These are phyloP conservation scores for Pseudocercospora eumusae DNA, from an alignment of 2,329 filamentous ascomycete genomes.

Conservation along the genomic window DNA sequence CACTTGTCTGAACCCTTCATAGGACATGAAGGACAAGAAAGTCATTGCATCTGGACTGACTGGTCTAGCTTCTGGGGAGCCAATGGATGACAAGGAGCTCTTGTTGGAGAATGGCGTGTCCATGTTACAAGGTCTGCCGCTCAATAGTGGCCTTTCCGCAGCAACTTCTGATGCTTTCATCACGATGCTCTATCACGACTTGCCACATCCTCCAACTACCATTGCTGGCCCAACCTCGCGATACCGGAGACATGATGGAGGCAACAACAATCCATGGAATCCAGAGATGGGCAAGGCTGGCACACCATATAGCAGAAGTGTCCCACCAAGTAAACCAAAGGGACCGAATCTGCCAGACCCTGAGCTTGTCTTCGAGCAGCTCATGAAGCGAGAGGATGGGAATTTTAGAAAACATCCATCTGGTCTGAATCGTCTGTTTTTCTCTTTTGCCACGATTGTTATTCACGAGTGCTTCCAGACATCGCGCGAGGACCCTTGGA, in stretches of 20 bases:
- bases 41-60: constrained; percentile 46
- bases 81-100: constrained; percentile 51
- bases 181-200: constrained; percentile 55
- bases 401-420: constrained; percentile 49
- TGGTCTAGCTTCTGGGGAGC: constrained; percentile 49
- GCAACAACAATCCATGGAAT: constrained; percentile 48
- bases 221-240: constrained; percentile 49
- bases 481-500: constrained; percentile 43
- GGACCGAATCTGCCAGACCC: constrained; percentile 53
- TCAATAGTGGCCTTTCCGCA: constrained; percentile 52
- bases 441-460: constrained; percentile 52
- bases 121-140: constrained; percentile 55
- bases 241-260: constrained; percentile 50
- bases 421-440: constrained; percentile 50
- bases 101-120: constrained; percentile 55
- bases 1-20: neutral
- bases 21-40: constrained; percentile 16
- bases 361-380: constrained; percentile 51
- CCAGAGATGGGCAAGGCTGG: constrained; percentile 58
- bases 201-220: constrained; percentile 54
- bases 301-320: constrained; percentile 49
- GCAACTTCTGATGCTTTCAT: constrained; percentile 56
- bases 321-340: constrained; percentile 52
- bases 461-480: constrained; percentile 54
- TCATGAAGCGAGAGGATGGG: constrained; percentile 46